These are phyloP conservation scores for Venturia aucupariae DNA, from an alignment of 2,329 filamentous ascomycete species.

Conservation along the genomic window DNA sequence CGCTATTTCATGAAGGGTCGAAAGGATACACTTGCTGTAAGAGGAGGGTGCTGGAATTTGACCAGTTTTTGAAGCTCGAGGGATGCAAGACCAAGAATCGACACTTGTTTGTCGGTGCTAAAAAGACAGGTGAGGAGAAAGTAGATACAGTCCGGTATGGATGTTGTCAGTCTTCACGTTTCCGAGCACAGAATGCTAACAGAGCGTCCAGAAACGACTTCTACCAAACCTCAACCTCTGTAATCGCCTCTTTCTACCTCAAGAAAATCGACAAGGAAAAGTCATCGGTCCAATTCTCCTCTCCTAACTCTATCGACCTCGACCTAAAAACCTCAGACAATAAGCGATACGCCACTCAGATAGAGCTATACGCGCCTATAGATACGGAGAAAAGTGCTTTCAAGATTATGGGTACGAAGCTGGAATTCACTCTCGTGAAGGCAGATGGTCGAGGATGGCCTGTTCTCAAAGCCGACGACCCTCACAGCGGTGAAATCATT, in stretches of 20 bases:
- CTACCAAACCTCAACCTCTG: constrained; percentile 78
- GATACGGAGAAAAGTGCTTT: constrained; percentile 65
- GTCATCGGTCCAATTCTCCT: constrained; percentile 61
- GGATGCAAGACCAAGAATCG: constrained; percentile 75
- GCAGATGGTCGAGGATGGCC: constrained; percentile 76
- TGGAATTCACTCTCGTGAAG: constrained; percentile 68
- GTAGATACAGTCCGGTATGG: constrained; percentile 64
- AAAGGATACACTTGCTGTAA: constrained; percentile 99
- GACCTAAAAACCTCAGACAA: constrained; percentile 80
- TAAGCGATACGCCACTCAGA: constrained; percentile 67
- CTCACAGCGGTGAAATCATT: constrained; percentile 66
- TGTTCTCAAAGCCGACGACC: constrained; percentile 71
- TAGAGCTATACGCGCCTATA: constrained; percentile 70
- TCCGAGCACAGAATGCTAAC: constrained; percentile 13
- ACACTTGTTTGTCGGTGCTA: constrained; percentile 79
- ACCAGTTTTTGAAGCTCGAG: constrained; percentile 93
- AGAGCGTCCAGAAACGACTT: constrained; percentile 61
- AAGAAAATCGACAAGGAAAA: constrained; percentile 89
- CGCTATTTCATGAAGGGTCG: constrained; percentile 95
- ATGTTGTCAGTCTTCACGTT: constrained; percentile 10
- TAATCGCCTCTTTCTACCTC: constrained; percentile 87
- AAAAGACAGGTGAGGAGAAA: constrained; percentile 61
- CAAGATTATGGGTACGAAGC: constrained; percentile 80
- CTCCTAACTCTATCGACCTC: constrained; percentile 53
- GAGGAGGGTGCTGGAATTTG: constrained; percentile 87